Base-by-base conservation (phyloP, 2,329 filamentous ascomycete genomes). In the Clonostachys byssicola region DNA sequence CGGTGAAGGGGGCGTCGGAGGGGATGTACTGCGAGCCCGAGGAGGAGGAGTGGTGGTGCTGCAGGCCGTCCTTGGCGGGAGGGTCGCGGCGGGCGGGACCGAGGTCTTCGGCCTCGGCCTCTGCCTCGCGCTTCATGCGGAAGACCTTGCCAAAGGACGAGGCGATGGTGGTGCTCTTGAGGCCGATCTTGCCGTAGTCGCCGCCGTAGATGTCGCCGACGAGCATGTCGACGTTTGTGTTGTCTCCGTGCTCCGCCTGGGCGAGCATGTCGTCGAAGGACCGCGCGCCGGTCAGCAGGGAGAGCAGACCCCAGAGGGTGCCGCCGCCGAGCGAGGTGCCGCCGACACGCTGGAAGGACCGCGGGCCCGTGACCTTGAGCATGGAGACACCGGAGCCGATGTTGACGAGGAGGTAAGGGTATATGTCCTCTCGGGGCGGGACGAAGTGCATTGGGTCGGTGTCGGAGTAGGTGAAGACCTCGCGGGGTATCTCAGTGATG, bases 201-300 rank as follows among this genome's bases (percentile, higher is more conserved):
- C 88, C 88, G 49, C 94, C 94, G 67, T 99, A 99, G 45, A 99
- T 99, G 65, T 99, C 94, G 17, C 94, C 94, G 0, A 99, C 94
- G 16, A 99, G 77, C 85, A 99, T 92, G 63, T 99, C 94, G 10
- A 99, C 94, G 30, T 88, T 86, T 36, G 86, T 79, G 60, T 99
- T 99, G 70, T 99, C 94, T 23, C 94, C 94, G 34, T 83, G 78
- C 53, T 94, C 94, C 1, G 94, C 92, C 73, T 95, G 86, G 47
- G 86, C 85, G 35, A 99, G 77, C 94, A 99, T 99, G 57, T 96
- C 92, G 65, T 97, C 94, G 62, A 99, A 99, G n/a, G 85, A 92
- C 47, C 88, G 81, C 18, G 92, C 90, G n/a, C 92, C 91, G 0
- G 94, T 99, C 38, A 99, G 76, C 45, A 99, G 78, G 12, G 89